Evolutionary conservation across 2,329 filamentous ascomycete species (phyloP), one percentile per base, ranked within the genome.

Genomic region (Aspergillus sp.): DNA sequence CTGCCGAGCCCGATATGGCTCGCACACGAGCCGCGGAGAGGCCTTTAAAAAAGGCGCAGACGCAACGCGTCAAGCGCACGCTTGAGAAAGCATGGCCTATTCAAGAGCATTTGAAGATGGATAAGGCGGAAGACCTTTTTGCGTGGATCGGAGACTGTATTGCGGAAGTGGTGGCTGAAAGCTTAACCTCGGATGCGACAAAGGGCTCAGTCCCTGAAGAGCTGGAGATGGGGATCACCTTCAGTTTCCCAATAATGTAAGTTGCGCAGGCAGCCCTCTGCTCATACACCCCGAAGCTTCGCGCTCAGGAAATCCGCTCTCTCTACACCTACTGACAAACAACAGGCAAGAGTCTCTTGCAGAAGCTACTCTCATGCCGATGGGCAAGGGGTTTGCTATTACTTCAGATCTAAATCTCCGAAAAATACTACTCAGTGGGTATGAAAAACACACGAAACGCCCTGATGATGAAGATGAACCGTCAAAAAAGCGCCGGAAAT

Each of bases 91-190:
- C 76, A 60, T 83, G 81, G 81, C 80, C 80, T 3, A 83, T 83
- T 60, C 80, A 76, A 22, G 80, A 83, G 51, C 81, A 83, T 68
- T 59, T 83, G 66, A 83, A 83, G 64, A 82, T 77, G 71, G 86
- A 91, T 64, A 87, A 92, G 61, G 85, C 88, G 1, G 86, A 91
- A 56, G 86, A 87, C 57, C 77, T 93, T 2, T 95, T 95, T 71
- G 75, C 82, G n/a, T 95, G 90, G 90, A 90, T 95, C 63, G 90
- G 90, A 24, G 79, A 83, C 65, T 89, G 88, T 67, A 90, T 95
- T 64, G 88, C 88, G 13, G 81, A 88, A 59, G 89, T 93, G 3
- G 86, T 93, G 15, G 77, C 76, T 33, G 82, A 86, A 60, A 78
- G 75, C 50, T 62, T 80, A 55, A 72, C 70, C 4, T 73, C 73